Percentiles rank a stretch among this genome's conserved stretches.
Conservation (phyloP, 2,329 filamentous ascomycete species). For the Colletotrichum abscissum region DNA sequence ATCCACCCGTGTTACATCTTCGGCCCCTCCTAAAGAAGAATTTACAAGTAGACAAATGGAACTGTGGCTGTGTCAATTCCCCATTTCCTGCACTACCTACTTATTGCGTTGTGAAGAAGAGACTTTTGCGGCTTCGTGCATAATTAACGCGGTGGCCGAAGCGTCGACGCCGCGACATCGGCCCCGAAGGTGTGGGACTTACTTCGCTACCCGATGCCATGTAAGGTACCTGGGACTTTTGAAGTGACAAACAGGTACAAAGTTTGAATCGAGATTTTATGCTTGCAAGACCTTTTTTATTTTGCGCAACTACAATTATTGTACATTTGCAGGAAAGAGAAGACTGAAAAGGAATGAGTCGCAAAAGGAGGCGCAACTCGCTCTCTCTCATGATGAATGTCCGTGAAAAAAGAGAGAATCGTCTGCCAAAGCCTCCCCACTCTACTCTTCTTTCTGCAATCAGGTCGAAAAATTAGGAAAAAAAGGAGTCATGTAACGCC, state of each 20-base stretch:
- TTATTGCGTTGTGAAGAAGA: not conserved
- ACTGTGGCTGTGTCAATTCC: not conserved
- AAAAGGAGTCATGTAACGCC: conserved; percentile 34
- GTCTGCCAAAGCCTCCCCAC: not conserved
- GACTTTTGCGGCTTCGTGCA: not conserved
- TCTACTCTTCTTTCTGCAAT: not conserved
- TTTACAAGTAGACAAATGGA: not conserved
- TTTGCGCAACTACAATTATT: conserved; percentile 21
- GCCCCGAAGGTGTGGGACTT: conserved; percentile 2
- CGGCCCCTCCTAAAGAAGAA: too few species aligned
- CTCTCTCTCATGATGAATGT: not conserved
- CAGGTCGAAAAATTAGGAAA: not conserved
- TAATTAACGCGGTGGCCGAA: not conserved
- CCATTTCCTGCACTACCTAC: not conserved
- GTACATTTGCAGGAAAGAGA: not conserved
- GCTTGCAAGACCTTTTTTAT: not conserved
- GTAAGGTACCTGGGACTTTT: too few species aligned
- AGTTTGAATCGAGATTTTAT: not conserved
- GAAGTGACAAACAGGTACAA: not conserved
- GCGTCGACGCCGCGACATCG: conserved; percentile 6
- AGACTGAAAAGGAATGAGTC: not conserved
- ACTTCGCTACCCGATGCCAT: too few species aligned
- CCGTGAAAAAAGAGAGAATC: not conserved
- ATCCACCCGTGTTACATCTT: not conserved
- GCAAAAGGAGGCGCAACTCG: not conserved